Evolutionary conservation across 2,329 filamentous ascomycete genomes (phyloP), one percentile per base, ranked within the genome.

Genomic region (Endoconidiophora polonica): DNA sequence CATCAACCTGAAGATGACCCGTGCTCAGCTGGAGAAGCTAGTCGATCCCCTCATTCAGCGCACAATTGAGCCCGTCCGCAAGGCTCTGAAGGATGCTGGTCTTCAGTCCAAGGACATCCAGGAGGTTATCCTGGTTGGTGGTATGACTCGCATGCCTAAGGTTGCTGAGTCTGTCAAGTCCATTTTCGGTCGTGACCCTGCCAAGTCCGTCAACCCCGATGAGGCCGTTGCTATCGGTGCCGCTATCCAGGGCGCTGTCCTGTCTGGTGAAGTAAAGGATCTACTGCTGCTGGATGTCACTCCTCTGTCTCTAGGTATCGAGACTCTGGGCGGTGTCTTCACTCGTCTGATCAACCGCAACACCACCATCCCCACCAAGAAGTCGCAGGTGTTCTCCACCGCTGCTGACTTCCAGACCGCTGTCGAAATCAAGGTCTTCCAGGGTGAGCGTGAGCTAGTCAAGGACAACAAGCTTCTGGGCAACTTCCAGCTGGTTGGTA

Each of bases 121-220:
- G 70, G 90, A 96, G 65, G 86, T 96, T 59, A 94, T 96, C 66
- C 82, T 96, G 41, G 90, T 96, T 50, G 90, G 90, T 80, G 90
- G 90, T 71, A 95, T 95, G 88, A 95, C 90, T 60, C 90, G 90
- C 73, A 96, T 96, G 88, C 90, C 90, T 66, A 95, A 95, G 83
- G 90, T 96, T 58, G 76, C 79, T 56, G 87, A 95, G 73, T 91
- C 87, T 42, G 88, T 95, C 67, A 94, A 94, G 83, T 79, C 73
- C 73, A 88, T 95, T 66, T 96, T 96, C 68, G 88, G 88, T 58
- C 88, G 88, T 65, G 90, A 95, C 52, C 87, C 90, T 57, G 86
- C 88, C 68, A 96, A 95, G 79, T 93, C 90, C 46, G 88, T 96
- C 66, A 96, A 96, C 78, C 90, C 90, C 54, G 90, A 96, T 59